A percentile compares a stretch with the other conserved stretches of the same genome.
Conservation (phyloP, 2,329 filamentous ascomycete species). For the Diaporthe sp. region DNA sequence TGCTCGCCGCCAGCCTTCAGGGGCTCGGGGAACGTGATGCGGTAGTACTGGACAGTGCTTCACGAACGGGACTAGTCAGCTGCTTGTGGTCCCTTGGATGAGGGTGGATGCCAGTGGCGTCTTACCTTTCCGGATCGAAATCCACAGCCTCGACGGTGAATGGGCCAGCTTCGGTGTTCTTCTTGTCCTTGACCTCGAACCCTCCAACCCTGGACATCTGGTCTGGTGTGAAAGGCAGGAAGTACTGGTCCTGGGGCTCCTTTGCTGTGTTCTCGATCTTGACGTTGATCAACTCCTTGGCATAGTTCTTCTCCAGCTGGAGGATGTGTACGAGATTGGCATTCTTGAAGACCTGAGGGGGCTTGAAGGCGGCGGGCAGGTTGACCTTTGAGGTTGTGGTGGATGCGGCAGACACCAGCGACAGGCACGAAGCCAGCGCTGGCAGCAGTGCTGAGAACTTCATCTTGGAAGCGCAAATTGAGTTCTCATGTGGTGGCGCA, state of each 20-base stretch:
- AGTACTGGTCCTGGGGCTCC: conserved; percentile 88
- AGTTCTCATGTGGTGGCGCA: conserved; percentile 40
- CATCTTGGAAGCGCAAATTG: conserved; percentile 48
- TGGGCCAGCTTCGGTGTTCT: conserved; percentile 72
- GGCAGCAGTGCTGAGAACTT: conserved; percentile 63
- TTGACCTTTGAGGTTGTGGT: conserved; percentile 67
- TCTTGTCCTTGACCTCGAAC: conserved; percentile 93
- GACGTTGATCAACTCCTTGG: conserved; percentile 92
- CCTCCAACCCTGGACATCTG: conserved; percentile 83
- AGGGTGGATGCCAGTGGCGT: background rate
- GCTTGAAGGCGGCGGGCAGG: conserved; percentile 77
- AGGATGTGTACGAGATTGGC: conserved; percentile 89
- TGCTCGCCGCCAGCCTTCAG: conserved; percentile 82
- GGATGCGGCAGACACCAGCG: conserved; percentile 53
- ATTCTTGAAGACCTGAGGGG: conserved; percentile 93
- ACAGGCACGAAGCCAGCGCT: conserved; percentile 68
- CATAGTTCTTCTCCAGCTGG: conserved; percentile 93
- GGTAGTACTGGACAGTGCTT: conserved; percentile 84
- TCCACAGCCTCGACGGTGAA: conserved; percentile 79
- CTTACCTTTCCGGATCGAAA: conserved; percentile 68
- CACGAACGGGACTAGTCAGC: background rate
- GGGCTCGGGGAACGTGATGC: conserved; percentile 80
- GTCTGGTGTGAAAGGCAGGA: conserved; percentile 82
- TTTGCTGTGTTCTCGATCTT: conserved; percentile 88
- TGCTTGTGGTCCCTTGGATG: background rate